Conservation (phyloP, 169 alveolate genomes). For the Plasmodium reichenowi region DNA sequence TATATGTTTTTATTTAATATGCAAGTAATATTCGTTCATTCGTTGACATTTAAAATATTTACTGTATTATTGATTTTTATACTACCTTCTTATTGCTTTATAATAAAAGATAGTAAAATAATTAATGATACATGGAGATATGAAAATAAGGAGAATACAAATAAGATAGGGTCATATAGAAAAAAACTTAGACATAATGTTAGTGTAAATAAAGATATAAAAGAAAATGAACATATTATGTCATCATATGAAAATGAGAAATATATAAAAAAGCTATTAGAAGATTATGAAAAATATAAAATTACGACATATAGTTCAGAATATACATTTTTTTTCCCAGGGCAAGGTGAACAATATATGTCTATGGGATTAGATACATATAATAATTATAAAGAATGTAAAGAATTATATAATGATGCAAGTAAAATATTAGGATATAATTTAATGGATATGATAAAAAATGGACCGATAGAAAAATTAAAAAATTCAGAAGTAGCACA, state of each 20-base stretch:
- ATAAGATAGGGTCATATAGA: too few relatives aligned
- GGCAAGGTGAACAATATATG: slow-evolving; percentile 83
- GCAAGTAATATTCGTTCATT: too few relatives aligned
- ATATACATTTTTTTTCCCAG: slow-evolving; percentile 81
- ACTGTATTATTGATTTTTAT: too few relatives aligned
- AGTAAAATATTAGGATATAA: slow-evolving; percentile 78
- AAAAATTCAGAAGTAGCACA: slow-evolving; percentile 78
- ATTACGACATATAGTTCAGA: slow-evolving; percentile 50
- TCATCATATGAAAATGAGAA: slow-evolving; percentile 62
- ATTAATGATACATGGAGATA: too few relatives aligned
- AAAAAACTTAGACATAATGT: too few relatives aligned
- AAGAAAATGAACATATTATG: slow-evolving; percentile 20
- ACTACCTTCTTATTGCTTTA: too few relatives aligned
- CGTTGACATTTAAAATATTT: too few relatives aligned
- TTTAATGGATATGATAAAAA: slow-evolving; percentile 75
- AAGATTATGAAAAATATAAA: slow-evolving; percentile 70
- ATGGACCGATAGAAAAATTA: slow-evolving; percentile 80
- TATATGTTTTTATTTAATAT: too few relatives aligned
- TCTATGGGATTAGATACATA: slow-evolving; percentile 79
- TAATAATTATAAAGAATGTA: slow-evolving; percentile 53
- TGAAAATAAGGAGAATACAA: too few relatives aligned
- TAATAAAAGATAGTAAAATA: too few relatives aligned
- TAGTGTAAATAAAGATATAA: too few relatives aligned
- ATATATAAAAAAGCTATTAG: slow-evolving; percentile 44
- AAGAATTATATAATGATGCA: slow-evolving; percentile 77